A percentile compares a stretch with the other conserved stretches of the same genome.
phyloP scores from a whole-genome alignment of 495 filamentous ascomycete genomes.

The Haplographium delicatum region DNA sequence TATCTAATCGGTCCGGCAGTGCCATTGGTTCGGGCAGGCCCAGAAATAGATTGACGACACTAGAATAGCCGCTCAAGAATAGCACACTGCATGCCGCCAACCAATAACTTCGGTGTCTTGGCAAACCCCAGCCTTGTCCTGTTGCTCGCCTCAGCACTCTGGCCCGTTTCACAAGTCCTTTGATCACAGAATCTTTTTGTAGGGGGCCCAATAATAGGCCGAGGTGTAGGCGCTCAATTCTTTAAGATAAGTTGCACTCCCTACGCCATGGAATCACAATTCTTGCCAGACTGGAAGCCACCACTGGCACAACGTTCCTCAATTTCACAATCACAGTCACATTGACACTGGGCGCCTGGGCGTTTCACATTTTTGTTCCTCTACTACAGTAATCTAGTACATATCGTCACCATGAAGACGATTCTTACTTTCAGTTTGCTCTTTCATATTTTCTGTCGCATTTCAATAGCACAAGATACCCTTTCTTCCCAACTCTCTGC shows the following conservation, averaged over 20 bases:
- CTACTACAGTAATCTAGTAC: conserved; percentile 3
- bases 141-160: background rate
- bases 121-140: background rate
- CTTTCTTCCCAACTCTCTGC: conserved; percentile 2
- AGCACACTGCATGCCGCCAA: background rate
- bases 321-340: conserved; percentile 11
- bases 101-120: too few relatives aligned
- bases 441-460: conserved; percentile 16
- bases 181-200: background rate
- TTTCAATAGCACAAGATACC: conserved; percentile 17
- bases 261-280: background rate
- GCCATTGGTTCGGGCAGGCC: background rate
- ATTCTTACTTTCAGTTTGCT: conserved; percentile 19
- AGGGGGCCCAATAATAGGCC: conserved; percentile 20
- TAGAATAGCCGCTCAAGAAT: conserved; percentile 9
- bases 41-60: conserved; percentile 7
- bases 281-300: background rate
- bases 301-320: conserved; percentile 3
- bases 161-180: conserved; percentile 13
- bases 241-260: conserved; percentile 12
- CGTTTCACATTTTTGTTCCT: conserved; percentile 7
- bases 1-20: background rate
- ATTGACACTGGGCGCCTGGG: conserved; percentile 7
- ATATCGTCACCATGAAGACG: conserved; percentile 14
- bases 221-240: conserved; percentile 16